Percentiles rank a stretch among this genome's conserved stretches.
phyloP scores from a whole-genome alignment of 2,329 filamentous ascomycete species.

The Penicillium sp. region DNA sequence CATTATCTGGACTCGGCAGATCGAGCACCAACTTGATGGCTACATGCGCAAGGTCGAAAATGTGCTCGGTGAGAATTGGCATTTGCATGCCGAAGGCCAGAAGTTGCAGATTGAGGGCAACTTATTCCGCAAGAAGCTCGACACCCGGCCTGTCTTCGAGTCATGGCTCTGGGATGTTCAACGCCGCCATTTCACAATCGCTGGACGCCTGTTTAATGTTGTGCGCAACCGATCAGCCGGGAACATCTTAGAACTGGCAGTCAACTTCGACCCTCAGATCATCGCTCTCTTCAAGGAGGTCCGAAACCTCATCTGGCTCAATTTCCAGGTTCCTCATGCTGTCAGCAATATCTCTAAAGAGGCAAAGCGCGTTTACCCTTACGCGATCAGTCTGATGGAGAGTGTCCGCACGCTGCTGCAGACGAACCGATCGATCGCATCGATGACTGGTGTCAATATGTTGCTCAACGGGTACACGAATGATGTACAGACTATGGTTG shows the following conservation, averaged over 20 bases:
- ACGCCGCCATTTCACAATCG: slow-evolving; percentile 82
- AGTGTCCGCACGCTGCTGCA: slow-evolving; percentile 92
- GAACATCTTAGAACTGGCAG: slow-evolving; percentile 78
- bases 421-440: slow-evolving; percentile 75
- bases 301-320: slow-evolving; percentile 90
- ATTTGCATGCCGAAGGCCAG: slow-evolving; percentile 87
- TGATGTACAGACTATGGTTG: slow-evolving; percentile 77
- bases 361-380: slow-evolving; percentile 97
- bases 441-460: slow-evolving; percentile 83
- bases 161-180: slow-evolving; percentile 92
- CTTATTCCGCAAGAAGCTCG: slow-evolving; percentile 92
- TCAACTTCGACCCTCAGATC: slow-evolving; percentile 96
- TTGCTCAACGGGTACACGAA: slow-evolving; percentile 88
- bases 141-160: slow-evolving; percentile 89
- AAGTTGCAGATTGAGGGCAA: slow-evolving; percentile 89
- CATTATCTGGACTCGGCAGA: slow-evolving; percentile 96
- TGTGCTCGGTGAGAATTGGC: slow-evolving; percentile 92
- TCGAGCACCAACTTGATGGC: slow-evolving; percentile 88
- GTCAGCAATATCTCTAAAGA: slow-evolving; percentile 97
- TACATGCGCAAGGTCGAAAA: slow-evolving; percentile 99
- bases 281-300: slow-evolving; percentile 99
- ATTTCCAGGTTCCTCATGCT: slow-evolving; percentile 87
- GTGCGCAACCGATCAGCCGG: slow-evolving; percentile 83
- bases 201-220: slow-evolving; percentile 87
- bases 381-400: slow-evolving; percentile 97